Base-by-base conservation (phyloP, 2,329 filamentous ascomycete species). In the Simplicillium aogashimaense region DNA sequence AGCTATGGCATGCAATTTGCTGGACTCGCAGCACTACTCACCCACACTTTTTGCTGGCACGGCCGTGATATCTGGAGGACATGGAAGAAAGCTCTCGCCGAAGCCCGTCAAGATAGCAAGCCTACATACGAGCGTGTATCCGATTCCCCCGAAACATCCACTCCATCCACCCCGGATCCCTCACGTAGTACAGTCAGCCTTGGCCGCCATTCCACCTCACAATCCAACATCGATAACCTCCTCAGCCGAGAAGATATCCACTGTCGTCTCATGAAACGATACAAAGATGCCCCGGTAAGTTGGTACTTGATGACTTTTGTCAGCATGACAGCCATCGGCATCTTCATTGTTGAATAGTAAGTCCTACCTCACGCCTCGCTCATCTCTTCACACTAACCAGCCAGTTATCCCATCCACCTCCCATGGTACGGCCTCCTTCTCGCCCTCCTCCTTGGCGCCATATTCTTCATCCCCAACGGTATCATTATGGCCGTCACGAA, bases 401-500 rank as follows among this genome's bases (percentile, higher is more conserved):
- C 7, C 46, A 83, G 78, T 53, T 87, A 86, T 54, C 86, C 86
- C 1, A 74, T 92, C 35, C 81, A 89, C 54, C 68, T 94, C 1
- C 87, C 87, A 0, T 94, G 87, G 83, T 92, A 92, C 52, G 87
- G 87, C 4, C 69, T 94, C 3, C 67, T 94, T 13, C 71, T 94
- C 6, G 84, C 87, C 2, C 70, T 94, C 2, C 75, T 69, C 18
- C 86, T 94, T 40, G 87, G 86, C 45, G 78, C 81, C 15, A 60
- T 90, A 40, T 82, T 94, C 45, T 94, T 94, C 64, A 86, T 94
- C 43, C 87, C 87, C 10, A 90, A 92, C 47, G 87, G 87, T 45
- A 92, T 94, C 55, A 84, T 94, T 52, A 94, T 92, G 84, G 87
- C 86, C 13, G 86, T 94, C 49, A 94, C 87, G 9, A 94, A 92